These are phyloP conservation scores for Verticillium isaacii DNA, from an alignment of 2,329 filamentous ascomycete genomes.

Conservation along the genomic window DNA sequence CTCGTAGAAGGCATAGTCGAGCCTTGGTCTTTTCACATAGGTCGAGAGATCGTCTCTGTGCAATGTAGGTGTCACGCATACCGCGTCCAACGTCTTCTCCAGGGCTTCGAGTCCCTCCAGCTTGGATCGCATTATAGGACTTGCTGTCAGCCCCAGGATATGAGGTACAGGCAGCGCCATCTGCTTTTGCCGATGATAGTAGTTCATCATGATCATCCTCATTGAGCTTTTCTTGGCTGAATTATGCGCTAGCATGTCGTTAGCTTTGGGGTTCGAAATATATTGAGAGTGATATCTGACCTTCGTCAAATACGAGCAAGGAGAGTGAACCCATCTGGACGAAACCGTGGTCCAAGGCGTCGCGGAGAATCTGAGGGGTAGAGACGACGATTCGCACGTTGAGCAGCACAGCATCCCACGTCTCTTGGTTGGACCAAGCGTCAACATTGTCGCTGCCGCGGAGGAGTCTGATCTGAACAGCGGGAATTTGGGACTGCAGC, in stretches of 20 bases:
- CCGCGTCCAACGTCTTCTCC: conserved; percentile 65
- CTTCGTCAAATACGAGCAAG: conserved; percentile 80
- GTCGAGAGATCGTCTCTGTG: conserved; percentile 67
- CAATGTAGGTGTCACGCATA: conserved; percentile 62
- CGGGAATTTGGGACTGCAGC: conserved; percentile 55
- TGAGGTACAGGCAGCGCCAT: conserved; percentile 45
- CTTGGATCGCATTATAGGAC: conserved; percentile 62
- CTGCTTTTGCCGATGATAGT: conserved; percentile 54
- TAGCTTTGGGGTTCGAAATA: not conserved
- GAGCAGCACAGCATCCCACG: conserved; percentile 63
- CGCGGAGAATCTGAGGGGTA: conserved; percentile 68
- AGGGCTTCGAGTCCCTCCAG: conserved; percentile 52
- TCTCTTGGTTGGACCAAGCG: conserved; percentile 61
- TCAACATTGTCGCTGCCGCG: conserved; percentile 66
- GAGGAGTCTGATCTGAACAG: conserved; percentile 56
- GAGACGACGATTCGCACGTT: conserved; percentile 71
- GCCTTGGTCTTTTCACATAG: conserved; percentile 61
- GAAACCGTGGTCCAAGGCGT: conserved; percentile 73
- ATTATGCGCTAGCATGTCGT: conserved; percentile 58
- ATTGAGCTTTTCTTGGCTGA: conserved; percentile 61
- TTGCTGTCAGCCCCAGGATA: conserved; percentile 78
- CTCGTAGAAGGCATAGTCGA: conserved; percentile 34
- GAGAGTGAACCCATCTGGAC: conserved; percentile 58
- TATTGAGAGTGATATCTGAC: conserved; percentile 31
- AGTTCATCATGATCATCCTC: conserved; percentile 66